Evolutionary conservation across 352 stramenopile species (phyloP).

Genomic region (Pseudoperonospora humuli): DNA sequence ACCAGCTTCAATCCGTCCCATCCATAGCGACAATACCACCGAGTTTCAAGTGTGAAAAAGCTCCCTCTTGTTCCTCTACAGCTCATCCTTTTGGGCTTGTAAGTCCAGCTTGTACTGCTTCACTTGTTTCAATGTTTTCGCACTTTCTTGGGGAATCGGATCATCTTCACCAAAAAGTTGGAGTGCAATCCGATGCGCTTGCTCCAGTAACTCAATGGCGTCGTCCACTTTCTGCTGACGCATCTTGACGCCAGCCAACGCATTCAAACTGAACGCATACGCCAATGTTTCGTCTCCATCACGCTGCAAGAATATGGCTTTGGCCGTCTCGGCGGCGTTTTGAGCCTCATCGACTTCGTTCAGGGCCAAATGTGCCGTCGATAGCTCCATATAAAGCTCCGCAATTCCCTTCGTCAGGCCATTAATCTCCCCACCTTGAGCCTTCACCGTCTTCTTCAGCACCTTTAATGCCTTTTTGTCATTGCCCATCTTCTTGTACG

Average conservation of each 20-base stretch:
- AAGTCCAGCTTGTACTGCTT: conserved; percentile 45
- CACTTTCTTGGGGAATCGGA: conserved; percentile 52
- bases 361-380: conserved; percentile 34
- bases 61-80: conserved; percentile 16
- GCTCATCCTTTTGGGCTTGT: conserved; percentile 28
- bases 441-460: conserved; percentile 46
- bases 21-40: too few relatives aligned
- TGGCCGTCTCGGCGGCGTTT: conserved; percentile 31
- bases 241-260: conserved; percentile 72
- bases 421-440: conserved; percentile 52
- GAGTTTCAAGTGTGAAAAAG: too few relatives aligned
- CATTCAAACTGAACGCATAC: conserved; percentile 78
- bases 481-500: conserved; percentile 61
- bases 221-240: conserved; percentile 47
- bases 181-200: conserved; percentile 65
- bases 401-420: conserved; percentile 56
- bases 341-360: conserved; percentile 37
- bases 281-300: conserved; percentile 58
- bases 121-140: conserved; percentile 57
- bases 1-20: too few relatives aligned
- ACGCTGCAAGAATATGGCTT: conserved; percentile 46
- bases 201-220: conserved; percentile 49
- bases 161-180: conserved; percentile 51
- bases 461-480: conserved; percentile 42
- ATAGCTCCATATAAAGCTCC: conserved; percentile 76